phyloP scores from a whole-genome alignment of 495 filamentous ascomycete species.

The Daldinia caldariorum region DNA sequence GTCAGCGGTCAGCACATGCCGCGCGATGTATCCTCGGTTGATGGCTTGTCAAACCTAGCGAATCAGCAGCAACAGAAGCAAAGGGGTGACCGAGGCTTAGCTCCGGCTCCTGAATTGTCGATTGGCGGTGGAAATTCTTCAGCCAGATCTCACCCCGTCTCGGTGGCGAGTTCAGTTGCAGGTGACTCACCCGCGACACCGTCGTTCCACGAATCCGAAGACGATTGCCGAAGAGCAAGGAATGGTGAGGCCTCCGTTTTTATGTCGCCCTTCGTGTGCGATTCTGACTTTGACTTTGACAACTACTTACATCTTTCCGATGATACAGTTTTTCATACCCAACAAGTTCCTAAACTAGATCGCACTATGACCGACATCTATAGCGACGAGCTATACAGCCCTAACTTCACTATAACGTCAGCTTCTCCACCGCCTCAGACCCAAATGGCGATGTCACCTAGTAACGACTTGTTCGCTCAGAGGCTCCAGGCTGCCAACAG shows the following conservation, averaged over 20 bases:
- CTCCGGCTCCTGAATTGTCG: conserved; percentile 50
- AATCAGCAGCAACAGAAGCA: conserved; percentile 45
- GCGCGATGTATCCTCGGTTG: conserved; percentile 39
- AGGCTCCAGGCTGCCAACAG: conserved; percentile 81
- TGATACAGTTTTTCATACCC: conserved; percentile 63
- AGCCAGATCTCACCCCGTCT: conserved; percentile 53
- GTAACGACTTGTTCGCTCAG: conserved; percentile 74
- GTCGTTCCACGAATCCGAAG: conserved; percentile 57
- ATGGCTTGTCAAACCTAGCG: conserved; percentile 42
- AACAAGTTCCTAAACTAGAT: conserved; percentile 77
- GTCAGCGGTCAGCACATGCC: conserved; percentile 38
- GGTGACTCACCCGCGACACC: conserved; percentile 67
- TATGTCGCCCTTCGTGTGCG: conserved; percentile 52
- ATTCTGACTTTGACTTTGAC: conserved; percentile 64
- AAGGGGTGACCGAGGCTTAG: conserved; percentile 51
- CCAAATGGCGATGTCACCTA: conserved; percentile 63
- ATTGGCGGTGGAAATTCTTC: conserved; percentile 39
- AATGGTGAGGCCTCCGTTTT: conserved; percentile 56
- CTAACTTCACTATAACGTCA: conserved; percentile 65
- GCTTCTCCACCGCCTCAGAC: conserved; percentile 57
- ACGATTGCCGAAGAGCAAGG: conserved; percentile 56
- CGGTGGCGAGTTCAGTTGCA: conserved; percentile 60
- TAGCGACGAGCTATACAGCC: conserved; percentile 85
- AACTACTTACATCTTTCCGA: conserved; percentile 53
- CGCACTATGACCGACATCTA: conserved; percentile 88